These are phyloP conservation scores for Mucor circinelloides DNA, from an alignment of 371 early-diverging fungal genomes.

Conservation along the genomic window DNA sequence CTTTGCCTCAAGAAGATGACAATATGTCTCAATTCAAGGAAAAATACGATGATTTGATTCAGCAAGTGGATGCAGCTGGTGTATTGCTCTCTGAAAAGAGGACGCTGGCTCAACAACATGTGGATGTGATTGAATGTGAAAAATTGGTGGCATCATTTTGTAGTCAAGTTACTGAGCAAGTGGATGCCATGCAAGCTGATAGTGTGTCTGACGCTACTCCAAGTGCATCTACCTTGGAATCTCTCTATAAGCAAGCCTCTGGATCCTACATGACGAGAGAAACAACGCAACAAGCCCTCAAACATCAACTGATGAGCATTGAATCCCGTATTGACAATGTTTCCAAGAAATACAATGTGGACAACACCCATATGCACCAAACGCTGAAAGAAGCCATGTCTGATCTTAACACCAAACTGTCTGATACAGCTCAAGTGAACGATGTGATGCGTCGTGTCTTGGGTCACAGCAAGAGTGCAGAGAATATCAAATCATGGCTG, in stretches of 20 bases:
- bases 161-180: neutral
- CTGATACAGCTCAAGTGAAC: neutral
- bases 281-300: neutral
- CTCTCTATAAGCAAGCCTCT: neutral
- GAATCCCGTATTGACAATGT: neutral
- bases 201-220: neutral
- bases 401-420: neutral
- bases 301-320: neutral
- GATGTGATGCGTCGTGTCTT: slow-evolving; percentile 32
- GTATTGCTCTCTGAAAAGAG: slow-evolving; percentile 3
- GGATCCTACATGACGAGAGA: neutral
- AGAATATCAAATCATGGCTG: slow-evolving; percentile 39
- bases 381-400: neutral
- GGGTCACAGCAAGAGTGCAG: slow-evolving; percentile 36
- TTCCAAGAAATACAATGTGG: neutral
- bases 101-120: neutral
- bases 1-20: neutral
- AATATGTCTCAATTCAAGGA: slow-evolving; percentile 4
- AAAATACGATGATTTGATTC: neutral
- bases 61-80: neutral
- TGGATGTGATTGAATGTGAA: slow-evolving; percentile 5
- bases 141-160: neutral
- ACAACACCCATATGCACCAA: neutral
- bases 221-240: neutral
- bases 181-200: neutral